phyloP scores from a whole-genome alignment of 148 eudicot genomes.

The Gaultheria prostrata region DNA sequence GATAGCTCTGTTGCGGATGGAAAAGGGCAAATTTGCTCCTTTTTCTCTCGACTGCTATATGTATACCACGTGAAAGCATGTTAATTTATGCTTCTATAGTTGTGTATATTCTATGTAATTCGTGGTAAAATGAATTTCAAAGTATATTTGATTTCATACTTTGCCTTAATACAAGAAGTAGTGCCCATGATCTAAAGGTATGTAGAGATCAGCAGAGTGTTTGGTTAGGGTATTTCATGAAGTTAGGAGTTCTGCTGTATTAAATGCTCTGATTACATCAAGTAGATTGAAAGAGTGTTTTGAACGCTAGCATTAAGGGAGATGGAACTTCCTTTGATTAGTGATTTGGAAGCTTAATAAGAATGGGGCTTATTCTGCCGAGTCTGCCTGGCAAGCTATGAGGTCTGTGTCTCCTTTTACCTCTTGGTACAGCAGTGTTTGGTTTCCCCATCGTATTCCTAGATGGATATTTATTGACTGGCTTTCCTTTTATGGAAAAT shows the following conservation, averaged over 20 bases:
- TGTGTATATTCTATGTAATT: not conserved
- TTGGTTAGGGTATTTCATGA: not conserved
- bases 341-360: no score
- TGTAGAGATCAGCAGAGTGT: not conserved
- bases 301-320: not conserved
- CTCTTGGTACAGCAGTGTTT: no score
- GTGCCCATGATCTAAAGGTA: not conserved
- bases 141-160: not conserved
- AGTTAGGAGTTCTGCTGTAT: slow-evolving; percentile 6
- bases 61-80: not conserved
- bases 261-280: not conserved
- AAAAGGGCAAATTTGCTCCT: not conserved
- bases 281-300: not conserved
- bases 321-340: not conserved
- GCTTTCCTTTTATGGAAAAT: no score
- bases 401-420: no score
- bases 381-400: no score
- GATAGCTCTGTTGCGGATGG: no score
- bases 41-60: not conserved
- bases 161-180: not conserved
- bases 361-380: no score
- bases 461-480: no score
- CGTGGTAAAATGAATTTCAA: not conserved
- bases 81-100: not conserved
- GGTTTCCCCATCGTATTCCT: no score